These are phyloP conservation scores for Globisporangium echinulatum DNA, from an alignment of 352 stramenopile genomes.

Conservation along the genomic window DNA sequence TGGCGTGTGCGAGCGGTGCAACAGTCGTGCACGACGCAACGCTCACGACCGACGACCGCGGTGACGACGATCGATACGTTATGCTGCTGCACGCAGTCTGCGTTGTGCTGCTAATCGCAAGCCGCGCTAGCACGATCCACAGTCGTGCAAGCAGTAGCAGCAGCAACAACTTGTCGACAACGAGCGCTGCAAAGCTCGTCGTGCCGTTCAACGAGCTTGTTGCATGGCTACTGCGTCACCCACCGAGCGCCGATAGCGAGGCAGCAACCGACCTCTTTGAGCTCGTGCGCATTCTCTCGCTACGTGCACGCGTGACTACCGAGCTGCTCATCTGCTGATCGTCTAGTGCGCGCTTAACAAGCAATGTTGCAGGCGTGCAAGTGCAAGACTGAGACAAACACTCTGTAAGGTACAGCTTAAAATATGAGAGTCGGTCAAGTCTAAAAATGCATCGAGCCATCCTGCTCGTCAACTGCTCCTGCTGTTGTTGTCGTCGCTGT, in stretches of 20 bases:
- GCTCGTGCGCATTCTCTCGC: slow-evolving; percentile 54
- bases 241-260: slow-evolving; percentile 43
- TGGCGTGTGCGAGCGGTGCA: slow-evolving; percentile 59
- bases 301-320: slow-evolving; percentile 37
- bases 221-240: slow-evolving; percentile 48
- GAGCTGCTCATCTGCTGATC: slow-evolving; percentile 3
- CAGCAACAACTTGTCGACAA: not conserved
- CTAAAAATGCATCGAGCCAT: too few relatives aligned
- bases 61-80: slow-evolving; percentile 73
- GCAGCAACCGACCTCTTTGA: slow-evolving; percentile 63
- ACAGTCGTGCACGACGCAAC: slow-evolving; percentile 39
- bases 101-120: slow-evolving; percentile 64
- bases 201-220: slow-evolving; percentile 48
- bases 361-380: too few relatives aligned
- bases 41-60: slow-evolving; percentile 37
- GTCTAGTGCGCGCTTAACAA: too few relatives aligned
- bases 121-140: slow-evolving; percentile 25
- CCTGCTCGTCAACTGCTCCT: slow-evolving; percentile 26
- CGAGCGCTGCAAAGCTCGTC: slow-evolving; percentile 34
- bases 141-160: slow-evolving; percentile 15
- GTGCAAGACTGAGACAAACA: too few relatives aligned
- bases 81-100: slow-evolving; percentile 72
- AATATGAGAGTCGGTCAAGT: too few relatives aligned
- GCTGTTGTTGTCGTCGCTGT: slow-evolving; percentile 33
- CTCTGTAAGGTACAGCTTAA: too few relatives aligned